A percentile compares a stretch with the other conserved stretches of the same genome.
These are phyloP conservation scores for Phytophthora constricta DNA, from an alignment of 352 stramenopile genomes.

Conservation along the genomic window DNA sequence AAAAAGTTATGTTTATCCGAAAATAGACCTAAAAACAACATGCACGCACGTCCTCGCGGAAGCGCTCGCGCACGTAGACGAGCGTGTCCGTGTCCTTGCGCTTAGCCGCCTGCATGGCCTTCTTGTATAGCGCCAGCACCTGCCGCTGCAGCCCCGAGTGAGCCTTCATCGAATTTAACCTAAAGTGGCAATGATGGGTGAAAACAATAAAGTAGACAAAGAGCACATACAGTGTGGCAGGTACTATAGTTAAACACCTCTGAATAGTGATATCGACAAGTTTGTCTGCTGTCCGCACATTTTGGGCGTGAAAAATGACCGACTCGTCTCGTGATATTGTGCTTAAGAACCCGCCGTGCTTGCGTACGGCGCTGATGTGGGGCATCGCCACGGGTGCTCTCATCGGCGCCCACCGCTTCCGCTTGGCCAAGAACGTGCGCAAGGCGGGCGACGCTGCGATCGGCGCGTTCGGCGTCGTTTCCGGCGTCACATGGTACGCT, in stretches of 20 bases:
- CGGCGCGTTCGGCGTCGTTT: conserved; percentile 64
- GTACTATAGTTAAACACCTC: no score
- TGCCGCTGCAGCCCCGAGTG: conserved; percentile 85
- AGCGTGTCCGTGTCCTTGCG: conserved; percentile 58
- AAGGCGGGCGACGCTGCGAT: conserved; percentile 73
- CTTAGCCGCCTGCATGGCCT: conserved; percentile 58
- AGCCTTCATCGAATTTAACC: conserved; percentile 31
- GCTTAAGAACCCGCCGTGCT: conserved; percentile 82
- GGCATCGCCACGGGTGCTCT: conserved; percentile 66
- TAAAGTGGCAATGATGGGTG: no score
- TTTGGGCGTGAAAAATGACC: conserved; percentile 11
- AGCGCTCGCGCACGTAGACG: conserved; percentile 77
- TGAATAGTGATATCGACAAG: background rate
- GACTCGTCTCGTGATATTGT: conserved; percentile 36
- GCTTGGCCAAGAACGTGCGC: conserved; percentile 59
- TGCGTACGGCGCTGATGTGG: conserved; percentile 81
- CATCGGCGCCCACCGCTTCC: conserved; percentile 76
- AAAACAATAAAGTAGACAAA: no score
- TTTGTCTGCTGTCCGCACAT: conserved; percentile 28
- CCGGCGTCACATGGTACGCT: conserved; percentile 58
- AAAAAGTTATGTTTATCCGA: background rate
- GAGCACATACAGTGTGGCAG: no score
- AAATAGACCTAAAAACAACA: conserved; percentile 12
- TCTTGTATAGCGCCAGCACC: conserved; percentile 78
- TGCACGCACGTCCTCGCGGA: conserved; percentile 79